These are phyloP conservation scores for Hypholoma sublateritium DNA, from an alignment of 768 basidiomycete genomes.

Conservation along the genomic window DNA sequence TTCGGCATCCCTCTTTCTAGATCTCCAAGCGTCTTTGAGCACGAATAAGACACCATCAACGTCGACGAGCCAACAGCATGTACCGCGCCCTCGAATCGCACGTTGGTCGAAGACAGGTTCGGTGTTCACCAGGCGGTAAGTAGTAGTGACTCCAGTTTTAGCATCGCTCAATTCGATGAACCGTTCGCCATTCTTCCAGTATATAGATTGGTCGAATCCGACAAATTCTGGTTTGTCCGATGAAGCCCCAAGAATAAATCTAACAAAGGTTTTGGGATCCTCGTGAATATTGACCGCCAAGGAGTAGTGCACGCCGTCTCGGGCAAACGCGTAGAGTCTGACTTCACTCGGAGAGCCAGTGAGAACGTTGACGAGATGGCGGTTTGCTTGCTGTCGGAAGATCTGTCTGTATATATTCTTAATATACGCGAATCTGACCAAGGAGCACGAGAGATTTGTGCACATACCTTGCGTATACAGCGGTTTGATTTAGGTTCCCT, in stretches of 20 bases:
- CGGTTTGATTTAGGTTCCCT: no score
- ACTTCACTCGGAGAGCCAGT: no score
- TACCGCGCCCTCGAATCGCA: not conserved
- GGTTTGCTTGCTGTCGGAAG: no score
- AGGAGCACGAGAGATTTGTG: no score
- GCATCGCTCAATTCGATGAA: not conserved
- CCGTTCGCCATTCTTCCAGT: not conserved
- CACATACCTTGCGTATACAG: no score
- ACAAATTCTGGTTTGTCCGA: not conserved
- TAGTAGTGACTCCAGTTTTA: not conserved
- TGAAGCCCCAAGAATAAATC: not conserved
- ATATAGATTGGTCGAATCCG: not conserved
- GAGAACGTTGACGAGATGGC: no score
- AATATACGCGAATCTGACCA: no score
- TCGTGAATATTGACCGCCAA: not conserved
- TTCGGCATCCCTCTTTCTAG: not conserved
- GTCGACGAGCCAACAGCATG: not conserved
- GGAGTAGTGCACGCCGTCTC: not conserved
- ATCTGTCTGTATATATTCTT: no score
- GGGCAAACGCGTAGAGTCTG: not conserved
- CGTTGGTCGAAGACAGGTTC: not conserved
- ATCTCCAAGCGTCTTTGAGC: not conserved
- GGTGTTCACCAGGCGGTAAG: not conserved
- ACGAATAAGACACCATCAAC: not conserved
- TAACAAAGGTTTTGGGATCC: not conserved